Evolutionary conservation across 2,329 filamentous ascomycete genomes (phyloP).

Genomic region (Penicillium oxalicum): DNA sequence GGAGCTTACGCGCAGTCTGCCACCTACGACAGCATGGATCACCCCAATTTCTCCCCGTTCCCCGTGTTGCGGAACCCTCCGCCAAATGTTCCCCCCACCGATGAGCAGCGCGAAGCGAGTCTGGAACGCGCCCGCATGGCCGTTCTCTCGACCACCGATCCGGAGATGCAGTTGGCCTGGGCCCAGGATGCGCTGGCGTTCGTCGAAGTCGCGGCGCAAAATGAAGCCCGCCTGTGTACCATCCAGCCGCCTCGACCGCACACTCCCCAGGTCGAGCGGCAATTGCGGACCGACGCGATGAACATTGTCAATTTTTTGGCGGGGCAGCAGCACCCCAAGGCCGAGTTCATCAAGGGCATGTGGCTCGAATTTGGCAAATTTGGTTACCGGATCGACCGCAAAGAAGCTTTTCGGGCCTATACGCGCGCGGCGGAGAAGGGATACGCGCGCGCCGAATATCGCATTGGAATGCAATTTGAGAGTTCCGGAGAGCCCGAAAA

Average conservation of each 20-base stretch:
- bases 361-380: slow-evolving; percentile 99
- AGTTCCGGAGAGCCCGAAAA: slow-evolving; percentile 88
- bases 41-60: slow-evolving; percentile 84
- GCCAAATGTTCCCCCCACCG: slow-evolving; percentile 84
- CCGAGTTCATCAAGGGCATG: slow-evolving; percentile 88
- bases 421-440: slow-evolving; percentile 77
- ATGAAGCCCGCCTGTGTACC: slow-evolving; percentile 61
- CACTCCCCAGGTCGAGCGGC: slow-evolving; percentile 83
- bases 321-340: slow-evolving; percentile 86
- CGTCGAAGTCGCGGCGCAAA: slow-evolving; percentile 76
- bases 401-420: slow-evolving; percentile 86
- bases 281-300: slow-evolving; percentile 78
- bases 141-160: slow-evolving; percentile 88
- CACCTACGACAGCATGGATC: slow-evolving; percentile 45
- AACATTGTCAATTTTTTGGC: slow-evolving; percentile 88
- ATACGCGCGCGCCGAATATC: slow-evolving; percentile 84
- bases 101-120: slow-evolving; percentile 88
- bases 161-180: slow-evolving; percentile 95
- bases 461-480: slow-evolving; percentile 97
- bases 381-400: slow-evolving; percentile 82
- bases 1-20: slow-evolving; percentile 48
- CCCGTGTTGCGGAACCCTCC: slow-evolving; percentile 72
- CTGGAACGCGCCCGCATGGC: slow-evolving; percentile 76
- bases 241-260: slow-evolving; percentile 58
- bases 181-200: slow-evolving; percentile 86